A percentile compares a stretch with the other conserved stretches of the same genome.
These are phyloP conservation scores for Aspergillus fumigatiaffinis DNA, from an alignment of 2,329 filamentous ascomycete species.

Conservation along the genomic window DNA sequence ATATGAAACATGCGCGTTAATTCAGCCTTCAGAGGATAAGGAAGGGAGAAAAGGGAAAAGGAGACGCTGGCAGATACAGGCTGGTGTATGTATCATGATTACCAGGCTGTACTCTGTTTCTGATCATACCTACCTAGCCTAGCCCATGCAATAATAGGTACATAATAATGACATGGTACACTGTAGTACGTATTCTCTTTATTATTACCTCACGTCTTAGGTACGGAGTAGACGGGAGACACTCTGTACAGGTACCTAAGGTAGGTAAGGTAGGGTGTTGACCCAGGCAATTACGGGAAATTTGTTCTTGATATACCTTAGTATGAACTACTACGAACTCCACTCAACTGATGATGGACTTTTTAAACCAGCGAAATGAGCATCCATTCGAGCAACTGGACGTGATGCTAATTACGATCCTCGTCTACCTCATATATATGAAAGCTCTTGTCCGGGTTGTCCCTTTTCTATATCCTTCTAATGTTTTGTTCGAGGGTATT, in stretches of 20 bases:
- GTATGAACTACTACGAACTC: neutral
- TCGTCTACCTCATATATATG: too few relatives aligned
- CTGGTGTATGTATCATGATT: neutral
- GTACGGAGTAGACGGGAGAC: too few relatives aligned
- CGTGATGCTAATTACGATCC: too few relatives aligned
- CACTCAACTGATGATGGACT: neutral
- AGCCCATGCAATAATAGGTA: too few relatives aligned
- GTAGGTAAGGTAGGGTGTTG: too few relatives aligned
- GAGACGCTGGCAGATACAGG: neutral
- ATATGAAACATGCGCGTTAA: neutral
- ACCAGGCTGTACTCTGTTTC: neutral
- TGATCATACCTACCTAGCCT: too few relatives aligned
- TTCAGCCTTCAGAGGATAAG: neutral
- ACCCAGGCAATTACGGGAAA: too few relatives aligned
- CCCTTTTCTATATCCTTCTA: too few relatives aligned
- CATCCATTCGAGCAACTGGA: neutral
- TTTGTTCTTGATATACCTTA: neutral
- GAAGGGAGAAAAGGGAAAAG: neutral
- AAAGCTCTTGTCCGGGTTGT: too few relatives aligned
- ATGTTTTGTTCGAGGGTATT: neutral
- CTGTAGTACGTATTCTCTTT: neutral
- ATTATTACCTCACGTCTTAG: neutral
- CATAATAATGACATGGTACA: too few relatives aligned
- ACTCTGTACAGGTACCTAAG: too few relatives aligned
- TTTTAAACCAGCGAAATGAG: neutral